Base-by-base conservation (phyloP, 2,329 filamentous ascomycete genomes). In the Penicillium sp. region DNA sequence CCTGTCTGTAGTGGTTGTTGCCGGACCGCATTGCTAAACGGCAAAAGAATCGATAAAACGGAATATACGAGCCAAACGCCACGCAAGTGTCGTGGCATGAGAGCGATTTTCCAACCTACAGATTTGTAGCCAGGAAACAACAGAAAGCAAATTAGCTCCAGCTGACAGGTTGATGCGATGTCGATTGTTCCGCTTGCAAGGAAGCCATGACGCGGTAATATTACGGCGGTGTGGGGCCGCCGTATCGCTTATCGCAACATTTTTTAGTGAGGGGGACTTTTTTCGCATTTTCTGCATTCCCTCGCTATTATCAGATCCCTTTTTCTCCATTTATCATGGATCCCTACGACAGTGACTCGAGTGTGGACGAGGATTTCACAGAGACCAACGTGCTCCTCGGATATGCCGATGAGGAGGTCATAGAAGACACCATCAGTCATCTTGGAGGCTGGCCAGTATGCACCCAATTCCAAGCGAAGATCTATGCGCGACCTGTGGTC, bases 371-470 rank as follows among this genome's bases (percentile, higher is more conserved):
- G 14, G 78, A 79, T 62, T 79, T 80, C 64, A 78, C 77, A 20
- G 79, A 79, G 59, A 98, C 95, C 6, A 91, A 90, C 66, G 92
- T 97, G 2, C 85, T 97, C 1, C 84, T 99, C 12, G 95, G 95
- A 4, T 99, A 96, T 75, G 90, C 92, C 3, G 90, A 90, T 1
- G 87, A 88, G 72, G 91, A 96, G 57, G 80, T 87, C 14, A 89
- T 88, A 57, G 88, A 91, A 63, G 94, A 99, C 75, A 84, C 86
- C 12, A 89, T 96, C 71, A 97, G 91, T 76, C 91, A 94, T 67
- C 82, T 99, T 11, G 95, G 95, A 66, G 95, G 95, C 56, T 84
- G 82, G 69, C 92, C 95, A 54, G 94, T 97, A 88, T 69, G 88
- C 80, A 49, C 39, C 37, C 49, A 28, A 31, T 50, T 17, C n/a